Conservation (phyloP, 2,329 filamentous ascomycete genomes). For the Penicillium brevicompactum region DNA sequence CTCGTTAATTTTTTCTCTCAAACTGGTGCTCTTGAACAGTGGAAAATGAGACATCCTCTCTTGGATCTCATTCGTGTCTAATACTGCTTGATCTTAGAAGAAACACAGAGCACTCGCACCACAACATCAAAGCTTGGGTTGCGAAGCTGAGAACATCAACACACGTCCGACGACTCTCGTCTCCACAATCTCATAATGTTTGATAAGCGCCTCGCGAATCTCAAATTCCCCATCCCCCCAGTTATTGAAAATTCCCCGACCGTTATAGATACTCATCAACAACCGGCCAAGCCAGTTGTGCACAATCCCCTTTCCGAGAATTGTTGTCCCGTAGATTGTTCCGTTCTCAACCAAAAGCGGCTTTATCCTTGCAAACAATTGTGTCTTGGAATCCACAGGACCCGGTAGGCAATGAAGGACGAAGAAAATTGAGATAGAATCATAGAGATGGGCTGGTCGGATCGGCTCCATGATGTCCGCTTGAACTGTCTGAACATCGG, state of each 20-base stretch:
- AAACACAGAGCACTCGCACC: too few relatives aligned
- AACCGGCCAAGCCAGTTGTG: conserved; percentile 25
- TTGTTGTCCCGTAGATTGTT: conserved; percentile 42
- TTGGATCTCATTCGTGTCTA: too few relatives aligned
- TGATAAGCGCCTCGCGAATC: background rate
- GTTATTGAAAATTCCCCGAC: background rate
- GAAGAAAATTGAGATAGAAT: conserved; percentile 50
- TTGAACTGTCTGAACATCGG: conserved; percentile 27
- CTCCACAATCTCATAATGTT: background rate
- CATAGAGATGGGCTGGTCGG: conserved; percentile 35
- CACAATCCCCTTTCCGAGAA: conserved; percentile 35
- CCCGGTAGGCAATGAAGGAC: conserved; percentile 48
- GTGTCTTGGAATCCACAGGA: conserved; percentile 29
- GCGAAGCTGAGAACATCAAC: background rate
- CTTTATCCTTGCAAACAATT: conserved; percentile 36
- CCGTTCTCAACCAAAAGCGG: conserved; percentile 37
- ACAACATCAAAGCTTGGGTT: background rate
- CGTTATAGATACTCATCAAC: background rate
- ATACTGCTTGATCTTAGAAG: too few relatives aligned
- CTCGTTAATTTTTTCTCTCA: too few relatives aligned
- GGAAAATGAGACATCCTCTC: too few relatives aligned
- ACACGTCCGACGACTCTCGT: background rate
- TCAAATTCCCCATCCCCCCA: conserved; percentile 1
- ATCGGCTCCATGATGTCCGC: conserved; percentile 42
- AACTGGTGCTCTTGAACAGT: too few relatives aligned